Evolutionary conservation across 139 green algal species (phyloP), one percentile per base, ranked within the genome.

Genomic region (Closterium sp.): DNA sequence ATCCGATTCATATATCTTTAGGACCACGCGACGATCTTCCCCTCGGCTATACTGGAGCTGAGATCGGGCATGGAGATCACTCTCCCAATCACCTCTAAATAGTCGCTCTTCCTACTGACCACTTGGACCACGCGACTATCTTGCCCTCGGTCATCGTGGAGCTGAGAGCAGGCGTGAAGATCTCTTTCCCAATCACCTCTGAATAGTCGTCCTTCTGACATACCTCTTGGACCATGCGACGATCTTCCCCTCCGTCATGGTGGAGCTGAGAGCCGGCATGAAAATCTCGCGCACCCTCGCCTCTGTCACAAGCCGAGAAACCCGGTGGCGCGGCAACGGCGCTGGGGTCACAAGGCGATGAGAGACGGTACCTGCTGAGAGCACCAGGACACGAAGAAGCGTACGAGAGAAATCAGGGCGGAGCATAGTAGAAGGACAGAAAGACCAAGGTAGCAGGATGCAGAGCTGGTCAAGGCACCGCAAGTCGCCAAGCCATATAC

Each of bases 11-110:
- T n/a, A 33, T 88, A 90, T 32, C 86, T 91, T 89, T 99, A 99
- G 16, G 98, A 94, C 98, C 98, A 99, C 36, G 95, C 96, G 33
- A 99, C 97, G 89, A 99, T 98, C 95, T 99, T 95, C 3, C 92
- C 90, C 90, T 94, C 92, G 85, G 97, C 98, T 97, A 98, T 98
- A 16, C 96, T 98, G 43, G 94, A 97, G 33, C 91, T 96, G 36
- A 99, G 95, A 0, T 97, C 97, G 12, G 97, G 97, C 97, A 99
- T 99, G 94, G 99, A 99, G 3, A 99, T 96, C 35, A 99, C 97
- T 6, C 6, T 55, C 4, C 4, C 36, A 4, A 12, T 55, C 36
- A 6, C 6, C 36, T n/a, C n/a, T n/a, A n/a, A n/a, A n/a, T n/a
- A n/a, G n/a, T n/a, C n/a, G n/a, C n/a, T n/a, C n/a, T n/a, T n/a